Percentiles rank a stretch among this genome's conserved stretches.
Evolutionary conservation across 352 stramenopile species (phyloP).

Genomic region (Peronospora belbahrii): DNA sequence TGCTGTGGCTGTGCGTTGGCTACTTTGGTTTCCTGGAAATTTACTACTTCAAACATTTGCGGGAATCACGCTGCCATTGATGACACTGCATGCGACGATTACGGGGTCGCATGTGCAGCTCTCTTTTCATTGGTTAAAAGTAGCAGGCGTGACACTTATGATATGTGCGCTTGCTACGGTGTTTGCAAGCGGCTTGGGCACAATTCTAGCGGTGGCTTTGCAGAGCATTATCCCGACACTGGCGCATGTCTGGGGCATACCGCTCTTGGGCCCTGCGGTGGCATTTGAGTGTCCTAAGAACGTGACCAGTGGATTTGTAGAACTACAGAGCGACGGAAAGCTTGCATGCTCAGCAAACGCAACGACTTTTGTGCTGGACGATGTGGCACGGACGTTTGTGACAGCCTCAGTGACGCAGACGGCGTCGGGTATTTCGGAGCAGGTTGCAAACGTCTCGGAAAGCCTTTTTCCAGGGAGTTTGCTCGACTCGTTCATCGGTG

Average conservation of each 20-base stretch:
- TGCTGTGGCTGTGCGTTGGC: conserved; percentile 26
- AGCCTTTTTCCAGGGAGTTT: conserved; percentile 29
- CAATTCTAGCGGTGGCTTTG: conserved; percentile 34
- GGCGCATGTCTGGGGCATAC: conserved; percentile 10
- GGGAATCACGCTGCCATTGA: conserved; percentile 8
- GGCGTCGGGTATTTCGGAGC: conserved; percentile 19
- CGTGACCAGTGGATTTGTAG: conserved; percentile 19
- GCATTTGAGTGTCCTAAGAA: conserved; percentile 17
- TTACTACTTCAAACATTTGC: conserved; percentile 14
- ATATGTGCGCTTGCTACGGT: conserved; percentile 36
- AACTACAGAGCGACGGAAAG: conserved; percentile 30
- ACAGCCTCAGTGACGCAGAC: conserved; percentile 8
- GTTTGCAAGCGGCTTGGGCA: conserved; percentile 39
- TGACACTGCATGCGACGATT: conserved; percentile 9
- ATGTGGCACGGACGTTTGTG: conserved; percentile 31
- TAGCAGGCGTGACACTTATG: conserved; percentile 8
- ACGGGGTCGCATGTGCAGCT: conserved; percentile 5
- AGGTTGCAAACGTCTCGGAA: conserved; percentile 23
- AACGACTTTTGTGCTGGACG: conserved; percentile 43
- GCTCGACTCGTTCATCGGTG: conserved; percentile 17
- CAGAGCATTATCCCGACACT: conserved; percentile 29
- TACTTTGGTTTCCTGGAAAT: conserved; percentile 23
- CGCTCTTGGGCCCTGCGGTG: conserved; percentile 10
- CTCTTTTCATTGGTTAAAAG: conserved; percentile 8
- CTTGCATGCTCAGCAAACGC: conserved; percentile 31